Conservation (phyloP, 75 land plant genomes). For the Sequoiadendron giganteum region DNA sequence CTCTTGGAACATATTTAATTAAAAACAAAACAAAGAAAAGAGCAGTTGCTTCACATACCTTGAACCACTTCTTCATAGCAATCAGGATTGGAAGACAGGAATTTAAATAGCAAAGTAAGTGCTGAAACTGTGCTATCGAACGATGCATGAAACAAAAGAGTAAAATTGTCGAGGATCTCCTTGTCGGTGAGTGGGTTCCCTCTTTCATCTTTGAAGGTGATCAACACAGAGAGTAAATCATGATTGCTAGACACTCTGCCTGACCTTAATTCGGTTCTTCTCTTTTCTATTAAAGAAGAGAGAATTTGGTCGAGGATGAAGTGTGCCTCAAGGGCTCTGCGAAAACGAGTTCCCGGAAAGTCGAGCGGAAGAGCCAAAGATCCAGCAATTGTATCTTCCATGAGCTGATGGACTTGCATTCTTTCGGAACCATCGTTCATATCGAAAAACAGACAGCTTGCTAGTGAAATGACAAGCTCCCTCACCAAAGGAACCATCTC, state of each 20-base stretch:
- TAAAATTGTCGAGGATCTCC: too few species aligned
- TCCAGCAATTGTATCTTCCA: too few species aligned
- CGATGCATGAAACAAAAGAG: too few species aligned
- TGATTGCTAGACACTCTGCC: not conserved
- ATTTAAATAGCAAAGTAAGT: too few species aligned
- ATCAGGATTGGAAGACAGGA: too few species aligned
- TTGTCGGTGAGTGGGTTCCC: not conserved
- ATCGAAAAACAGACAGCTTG: conserved; percentile 26
- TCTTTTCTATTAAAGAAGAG: conserved; percentile 12
- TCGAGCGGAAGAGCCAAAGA: conserved; percentile 21
- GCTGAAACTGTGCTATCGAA: too few species aligned
- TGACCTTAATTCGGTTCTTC: conserved; percentile 16
- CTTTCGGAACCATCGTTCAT: conserved; percentile 24
- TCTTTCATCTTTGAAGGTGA: conserved; percentile 31
- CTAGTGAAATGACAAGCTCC: conserved; percentile 27
- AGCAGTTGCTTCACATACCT: too few species aligned
- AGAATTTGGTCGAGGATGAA: conserved; percentile 16
- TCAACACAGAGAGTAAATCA: not conserved
- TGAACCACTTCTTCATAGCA: too few species aligned
- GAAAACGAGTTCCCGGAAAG: conserved; percentile 33
- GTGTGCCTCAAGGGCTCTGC: conserved; percentile 24
- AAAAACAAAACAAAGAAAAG: too few species aligned
- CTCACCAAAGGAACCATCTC: conserved; percentile 27
- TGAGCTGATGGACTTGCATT: too few species aligned
- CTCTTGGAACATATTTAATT: too few species aligned